A percentile compares a stretch with the other conserved stretches of the same genome.
phyloP scores from a whole-genome alignment of 805 yeast species.

The Hanseniaspora taiwanica region DNA sequence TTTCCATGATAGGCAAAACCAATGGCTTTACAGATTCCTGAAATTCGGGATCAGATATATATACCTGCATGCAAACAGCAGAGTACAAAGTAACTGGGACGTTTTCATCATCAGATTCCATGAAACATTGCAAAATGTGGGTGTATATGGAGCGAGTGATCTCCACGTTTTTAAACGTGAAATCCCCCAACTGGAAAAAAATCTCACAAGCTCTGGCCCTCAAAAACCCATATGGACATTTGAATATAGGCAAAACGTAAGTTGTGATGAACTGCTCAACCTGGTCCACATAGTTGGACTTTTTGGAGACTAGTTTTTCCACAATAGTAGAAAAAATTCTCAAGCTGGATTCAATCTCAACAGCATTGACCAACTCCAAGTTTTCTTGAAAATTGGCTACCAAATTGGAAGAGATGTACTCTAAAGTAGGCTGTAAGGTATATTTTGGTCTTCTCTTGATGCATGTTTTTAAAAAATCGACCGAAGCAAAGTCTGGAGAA shows the following conservation, averaged over 20 bases:
- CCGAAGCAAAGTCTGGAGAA: constrained; percentile 71
- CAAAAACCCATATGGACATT: constrained; percentile 49
- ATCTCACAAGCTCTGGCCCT: constrained; percentile 65
- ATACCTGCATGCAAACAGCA: constrained; percentile 74
- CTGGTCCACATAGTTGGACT: constrained; percentile 45
- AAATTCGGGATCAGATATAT: constrained; percentile 50
- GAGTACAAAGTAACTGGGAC: constrained; percentile 76
- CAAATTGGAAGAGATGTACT: constrained; percentile 43
- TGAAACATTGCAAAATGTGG: constrained; percentile 32
- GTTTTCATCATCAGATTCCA: constrained; percentile 28
- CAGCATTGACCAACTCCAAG: constrained; percentile 35
- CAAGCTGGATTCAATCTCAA: constrained; percentile 65
- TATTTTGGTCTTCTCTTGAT: constrained; percentile 51
- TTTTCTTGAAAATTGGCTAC: constrained; percentile 12
- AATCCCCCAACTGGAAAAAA: constrained; percentile 48
- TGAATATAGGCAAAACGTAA: constrained; percentile 61
- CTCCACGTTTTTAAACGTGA: constrained; percentile 34
- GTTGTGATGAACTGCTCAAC: constrained; percentile 55
- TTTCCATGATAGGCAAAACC: constrained; percentile 74
- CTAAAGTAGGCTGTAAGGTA: constrained; percentile 46
- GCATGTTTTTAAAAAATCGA: constrained; percentile 57
- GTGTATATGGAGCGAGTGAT: constrained; percentile 29
- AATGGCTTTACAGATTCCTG: constrained; percentile 52
- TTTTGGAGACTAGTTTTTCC: constrained; percentile 38
- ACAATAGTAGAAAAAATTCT: constrained; percentile 67